Base-by-base conservation (phyloP, 2,329 filamentous ascomycete genomes). In the Waltergamsia citrina region DNA sequence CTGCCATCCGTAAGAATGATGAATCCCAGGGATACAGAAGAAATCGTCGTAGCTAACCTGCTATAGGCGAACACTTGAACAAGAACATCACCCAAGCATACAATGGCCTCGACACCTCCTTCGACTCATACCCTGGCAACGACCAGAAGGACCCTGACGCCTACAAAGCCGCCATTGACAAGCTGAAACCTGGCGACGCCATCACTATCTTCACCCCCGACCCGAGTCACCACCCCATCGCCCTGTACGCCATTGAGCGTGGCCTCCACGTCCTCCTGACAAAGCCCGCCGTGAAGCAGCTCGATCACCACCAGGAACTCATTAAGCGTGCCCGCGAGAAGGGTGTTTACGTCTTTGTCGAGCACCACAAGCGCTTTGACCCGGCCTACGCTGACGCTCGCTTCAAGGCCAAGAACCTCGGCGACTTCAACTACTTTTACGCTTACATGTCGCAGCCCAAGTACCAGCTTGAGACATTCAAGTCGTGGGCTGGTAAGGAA, bases 341-440 rank as follows among this genome's bases (percentile, higher is more conserved):
- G 56, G 78, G 78, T 43, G 87, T 95, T 38, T 90, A 88, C 54
- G 86, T 94, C 43, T 94, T 85, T 64, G 71, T 95, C 48, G 88
- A 95, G 69, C 88, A 95, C 64, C 88, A 95, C 73, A 95, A 95
- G 69, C 85, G 90, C 38, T 95, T 81, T 62, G 88, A 95, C 56
- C 88, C 88, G 3, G 86, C 86, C 16, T 95, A 95, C 64, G 77
- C 85, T 11, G 88, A 95, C 56, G 90, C 90, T 11, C 75, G 80
- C 32, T 80, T 80, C 62, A 78, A 81, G 47, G 85, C 85, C 11
- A 64, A 75, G 51, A 77, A 69, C 34, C 67, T 95, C 7, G 88
- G 88, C 43, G 86, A 94, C 62, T 95, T 95, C 76, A 94, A 94
- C 69, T 95, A 95, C 70, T 95, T 94, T 57, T 95, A 94, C 71